A percentile compares a stretch with the other conserved stretches of the same genome.
phyloP scores from a whole-genome alignment of 179 eudicot species.

The Heliamphora pulchella region DNA sequence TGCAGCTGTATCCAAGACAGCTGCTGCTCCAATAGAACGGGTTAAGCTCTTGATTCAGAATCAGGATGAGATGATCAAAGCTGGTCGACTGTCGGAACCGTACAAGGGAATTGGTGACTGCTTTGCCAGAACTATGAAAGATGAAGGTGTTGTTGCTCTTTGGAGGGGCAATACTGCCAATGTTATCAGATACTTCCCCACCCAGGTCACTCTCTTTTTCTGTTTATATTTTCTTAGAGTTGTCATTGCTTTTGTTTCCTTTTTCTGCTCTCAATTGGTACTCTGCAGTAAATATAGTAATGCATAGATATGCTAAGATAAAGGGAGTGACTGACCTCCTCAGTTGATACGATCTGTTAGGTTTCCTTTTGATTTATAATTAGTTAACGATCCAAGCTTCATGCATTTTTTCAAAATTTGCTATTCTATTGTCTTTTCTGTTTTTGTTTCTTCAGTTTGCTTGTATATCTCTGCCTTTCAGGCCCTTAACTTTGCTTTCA shows the following conservation, averaged over 20 bases:
- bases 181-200: conserved; percentile 52
- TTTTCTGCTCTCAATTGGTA: not conserved
- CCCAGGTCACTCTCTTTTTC: conserved; percentile 41
- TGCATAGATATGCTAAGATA: too few species aligned
- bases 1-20: conserved; percentile 51
- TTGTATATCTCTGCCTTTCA: conserved; percentile 5
- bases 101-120: conserved; percentile 55
- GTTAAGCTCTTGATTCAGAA: conserved; percentile 52
- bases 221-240: too few species aligned
- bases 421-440: too few species aligned
- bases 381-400: too few species aligned
- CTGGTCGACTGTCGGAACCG: conserved; percentile 49
- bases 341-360: too few species aligned
- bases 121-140: conserved; percentile 50
- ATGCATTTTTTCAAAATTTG: too few species aligned
- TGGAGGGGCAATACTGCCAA: conserved; percentile 62
- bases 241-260: not conserved
- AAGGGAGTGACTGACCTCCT: too few species aligned
- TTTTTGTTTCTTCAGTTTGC: too few species aligned
- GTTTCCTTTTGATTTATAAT: too few species aligned
- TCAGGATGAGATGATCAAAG: conserved; percentile 54
- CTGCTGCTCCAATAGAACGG: conserved; percentile 56
- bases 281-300: too few species aligned
- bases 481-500: conserved; percentile 64
- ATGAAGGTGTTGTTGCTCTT: conserved; percentile 49